A percentile compares a stretch with the other conserved stretches of the same genome.
These are phyloP conservation scores for Lentinula sp. DNA, from an alignment of 768 basidiomycete species.

Conservation along the genomic window DNA sequence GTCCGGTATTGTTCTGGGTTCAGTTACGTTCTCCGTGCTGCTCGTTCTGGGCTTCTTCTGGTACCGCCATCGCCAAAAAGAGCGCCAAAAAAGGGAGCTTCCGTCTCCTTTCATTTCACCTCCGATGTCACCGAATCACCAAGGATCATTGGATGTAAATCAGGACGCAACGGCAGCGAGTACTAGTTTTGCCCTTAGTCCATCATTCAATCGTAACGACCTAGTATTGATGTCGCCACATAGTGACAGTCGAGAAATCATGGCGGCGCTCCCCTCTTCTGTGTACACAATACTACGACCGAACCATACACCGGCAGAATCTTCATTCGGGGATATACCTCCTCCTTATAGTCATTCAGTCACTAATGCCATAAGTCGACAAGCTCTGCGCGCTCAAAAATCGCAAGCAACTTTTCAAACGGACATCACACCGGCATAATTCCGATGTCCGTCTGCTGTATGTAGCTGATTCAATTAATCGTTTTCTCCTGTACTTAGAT, in stretches of 20 bases:
- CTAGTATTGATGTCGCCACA: not conserved
- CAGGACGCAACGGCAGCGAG: not conserved
- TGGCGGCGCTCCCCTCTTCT: not conserved
- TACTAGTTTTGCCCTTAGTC: too few relatives aligned
- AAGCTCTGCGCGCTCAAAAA: not conserved
- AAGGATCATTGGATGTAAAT: not conserved
- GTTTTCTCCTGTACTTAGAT: too few relatives aligned
- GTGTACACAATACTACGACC: not conserved
- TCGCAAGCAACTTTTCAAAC: not conserved
- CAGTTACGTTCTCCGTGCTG: not conserved
- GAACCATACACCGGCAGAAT: not conserved
- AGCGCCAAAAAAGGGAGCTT: not conserved
- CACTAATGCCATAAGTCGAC: not conserved
- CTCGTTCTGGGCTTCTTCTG: not conserved
- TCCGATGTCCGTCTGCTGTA: not conserved
- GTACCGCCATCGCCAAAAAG: not conserved
- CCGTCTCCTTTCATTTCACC: not conserved
- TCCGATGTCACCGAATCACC: not conserved
- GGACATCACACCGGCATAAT: not conserved
- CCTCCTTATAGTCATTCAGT: not conserved
- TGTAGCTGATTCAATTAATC: not conserved
- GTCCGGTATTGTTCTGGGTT: conserved; percentile 1
- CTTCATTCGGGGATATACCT: not conserved
- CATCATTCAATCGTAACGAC: not conserved
- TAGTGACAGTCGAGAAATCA: not conserved